Evolutionary conservation across 768 basidiomycete species (phyloP), one percentile per base, ranked within the genome.

Genomic region (Mycena capillaripes): DNA sequence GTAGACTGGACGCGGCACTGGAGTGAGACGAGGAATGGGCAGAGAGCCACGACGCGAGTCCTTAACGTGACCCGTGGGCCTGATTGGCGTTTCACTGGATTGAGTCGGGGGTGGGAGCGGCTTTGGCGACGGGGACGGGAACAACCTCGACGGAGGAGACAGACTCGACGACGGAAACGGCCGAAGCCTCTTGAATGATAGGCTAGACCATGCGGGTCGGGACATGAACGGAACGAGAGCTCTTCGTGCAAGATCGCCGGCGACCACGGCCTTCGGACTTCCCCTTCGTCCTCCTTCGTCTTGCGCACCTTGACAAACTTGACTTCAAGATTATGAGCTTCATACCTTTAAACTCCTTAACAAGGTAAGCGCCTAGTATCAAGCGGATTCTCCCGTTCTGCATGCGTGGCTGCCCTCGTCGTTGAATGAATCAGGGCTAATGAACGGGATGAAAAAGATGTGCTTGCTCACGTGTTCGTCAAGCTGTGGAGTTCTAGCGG

Each of bases 1-100:
- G 17, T 14, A 36, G 17, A 40, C n/a, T 1, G 57, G 29, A 23
- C n/a, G 17, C 1, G 29, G 30, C 23, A 42, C 19, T 6, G 50
- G 62, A 12, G 34, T 19, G 10, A 32, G n/a, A 32, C 36, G 10
- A 9, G 50, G 62, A 19, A 34, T n/a, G 10, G 55, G 62, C 11
- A 52, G 23, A 8, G 70, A 71, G n/a, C 44, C 48, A 4, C 52
- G 70, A 10, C 52, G 64, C 0, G 64, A 61, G 1, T 64, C 42
- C 40, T 60, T 42, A 40, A 66, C 52, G 8, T 66, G 64, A 2
- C 58, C 6, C 66, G 50, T 1, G 50, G 16, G 50, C 12, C 27
- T 71, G 66, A 4, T 8, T 58, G 0, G 3, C 23, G 34, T 66
- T 66, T 58, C 70, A 66, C 9, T 56, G 34, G 2, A 17, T n/a